phyloP scores from a whole-genome alignment of 371 early-diverging fungal genomes.

The Actinomortierella ambigua region DNA sequence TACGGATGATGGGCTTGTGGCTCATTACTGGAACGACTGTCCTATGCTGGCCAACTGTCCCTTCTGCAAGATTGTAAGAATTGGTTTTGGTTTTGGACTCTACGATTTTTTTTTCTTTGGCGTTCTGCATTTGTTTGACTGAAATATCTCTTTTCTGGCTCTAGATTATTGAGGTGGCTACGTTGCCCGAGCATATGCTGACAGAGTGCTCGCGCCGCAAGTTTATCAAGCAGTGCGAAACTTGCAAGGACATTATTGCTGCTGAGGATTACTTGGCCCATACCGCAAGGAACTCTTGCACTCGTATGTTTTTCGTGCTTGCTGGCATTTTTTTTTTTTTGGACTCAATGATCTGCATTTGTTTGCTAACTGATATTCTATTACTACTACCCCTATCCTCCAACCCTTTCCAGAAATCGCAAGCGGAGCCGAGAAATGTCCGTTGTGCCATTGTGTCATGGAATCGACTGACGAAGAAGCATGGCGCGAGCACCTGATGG shows the following conservation, averaged over 20 bases:
- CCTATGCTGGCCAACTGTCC: slow-evolving; percentile 74
- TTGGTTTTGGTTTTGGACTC: slow-evolving; percentile 5
- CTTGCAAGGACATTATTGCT: slow-evolving; percentile 66
- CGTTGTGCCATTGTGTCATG: slow-evolving; percentile 64
- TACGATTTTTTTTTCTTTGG: slow-evolving; percentile 1
- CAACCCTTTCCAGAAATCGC: too few relatives aligned
- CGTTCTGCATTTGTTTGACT: background rate
- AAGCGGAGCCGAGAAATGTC: slow-evolving; percentile 48
- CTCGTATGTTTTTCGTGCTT: slow-evolving; percentile 29
- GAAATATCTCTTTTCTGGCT: background rate
- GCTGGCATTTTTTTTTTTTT: too few relatives aligned
- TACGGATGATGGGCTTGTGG: slow-evolving; percentile 73
- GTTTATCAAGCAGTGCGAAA: slow-evolving; percentile 65
- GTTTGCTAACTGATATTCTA: too few relatives aligned
- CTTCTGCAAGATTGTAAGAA: slow-evolving; percentile 72
- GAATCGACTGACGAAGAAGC: slow-evolving; percentile 62
- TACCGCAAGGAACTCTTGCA: slow-evolving; percentile 54
- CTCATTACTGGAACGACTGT: slow-evolving; percentile 81
- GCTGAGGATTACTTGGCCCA: slow-evolving; percentile 66
- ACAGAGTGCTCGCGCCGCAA: slow-evolving; percentile 68
- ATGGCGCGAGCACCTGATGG: slow-evolving; percentile 71
- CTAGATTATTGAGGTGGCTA: slow-evolving; percentile 78
- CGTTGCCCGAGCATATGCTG: slow-evolving; percentile 67
- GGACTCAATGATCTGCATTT: too few relatives aligned
- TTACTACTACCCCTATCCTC: too few relatives aligned